These are phyloP conservation scores for Paracorniculantispora psalliotae DNA, from an alignment of 2,329 filamentous ascomycete genomes.

Conservation along the genomic window DNA sequence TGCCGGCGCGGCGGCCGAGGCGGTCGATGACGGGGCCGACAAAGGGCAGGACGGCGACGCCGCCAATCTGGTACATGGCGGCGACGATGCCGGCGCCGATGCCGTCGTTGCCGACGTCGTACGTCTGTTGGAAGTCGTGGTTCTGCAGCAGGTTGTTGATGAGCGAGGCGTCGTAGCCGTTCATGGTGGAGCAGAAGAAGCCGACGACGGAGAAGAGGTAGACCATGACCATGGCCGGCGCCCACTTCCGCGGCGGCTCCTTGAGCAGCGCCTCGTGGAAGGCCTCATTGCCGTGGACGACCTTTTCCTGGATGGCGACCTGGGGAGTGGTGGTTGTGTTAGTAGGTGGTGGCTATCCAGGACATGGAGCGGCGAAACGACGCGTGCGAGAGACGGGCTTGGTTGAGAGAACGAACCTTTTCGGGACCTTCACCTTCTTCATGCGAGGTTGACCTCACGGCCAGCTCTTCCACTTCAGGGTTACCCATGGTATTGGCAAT, in stretches of 20 bases:
- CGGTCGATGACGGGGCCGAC: constrained; percentile 43
- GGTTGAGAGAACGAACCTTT: neutral
- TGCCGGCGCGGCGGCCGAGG: constrained; percentile 42
- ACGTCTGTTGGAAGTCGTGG: constrained; percentile 35
- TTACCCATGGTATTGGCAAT: neutral
- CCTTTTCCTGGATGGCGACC: constrained; percentile 29
- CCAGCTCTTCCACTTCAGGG: neutral
- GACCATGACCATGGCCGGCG: constrained; percentile 33
- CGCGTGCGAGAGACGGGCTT: neutral
- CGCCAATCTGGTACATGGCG: constrained; percentile 49
- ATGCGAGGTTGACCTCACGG: neutral
- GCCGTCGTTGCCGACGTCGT: constrained; percentile 36
- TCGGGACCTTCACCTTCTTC: neutral
- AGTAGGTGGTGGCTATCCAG: no score
- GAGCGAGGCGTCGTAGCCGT: constrained; percentile 40
- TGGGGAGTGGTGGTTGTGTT: neutral
- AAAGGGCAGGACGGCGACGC: constrained; percentile 36
- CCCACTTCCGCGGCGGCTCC: constrained; percentile 43
- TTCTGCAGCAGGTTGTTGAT: constrained; percentile 24
- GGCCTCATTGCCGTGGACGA: constrained; percentile 47
- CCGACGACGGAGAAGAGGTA: constrained; percentile 42
- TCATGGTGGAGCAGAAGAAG: constrained; percentile 48
- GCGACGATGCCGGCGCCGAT: constrained; percentile 46
- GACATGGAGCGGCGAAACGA: neutral
- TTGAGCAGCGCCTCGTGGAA: constrained; percentile 51